Evolutionary conservation across 2,329 filamentous ascomycete genomes (phyloP).

Genomic region (Chaetomium strumarium): DNA sequence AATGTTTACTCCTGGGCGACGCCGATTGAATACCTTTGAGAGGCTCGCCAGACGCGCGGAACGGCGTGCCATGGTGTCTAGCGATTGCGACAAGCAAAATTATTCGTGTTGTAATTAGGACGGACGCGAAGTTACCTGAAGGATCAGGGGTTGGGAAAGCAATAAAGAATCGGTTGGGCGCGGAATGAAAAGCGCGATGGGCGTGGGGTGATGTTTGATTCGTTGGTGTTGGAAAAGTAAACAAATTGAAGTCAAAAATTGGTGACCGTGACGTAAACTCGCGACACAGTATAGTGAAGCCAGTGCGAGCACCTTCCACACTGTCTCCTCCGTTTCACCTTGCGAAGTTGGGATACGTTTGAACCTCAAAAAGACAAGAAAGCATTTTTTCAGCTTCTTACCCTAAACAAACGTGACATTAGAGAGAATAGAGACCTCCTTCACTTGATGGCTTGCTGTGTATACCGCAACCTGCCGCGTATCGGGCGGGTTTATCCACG

Average conservation of each 20-base stretch:
- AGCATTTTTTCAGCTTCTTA: too few relatives aligned
- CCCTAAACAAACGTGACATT: too few relatives aligned
- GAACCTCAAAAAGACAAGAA: too few relatives aligned
- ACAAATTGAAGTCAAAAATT: constrained; percentile 14
- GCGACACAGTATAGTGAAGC: neutral
- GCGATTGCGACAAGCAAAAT: neutral
- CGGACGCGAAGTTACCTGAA: neutral
- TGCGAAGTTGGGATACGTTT: too few relatives aligned
- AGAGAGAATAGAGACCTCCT: too few relatives aligned
- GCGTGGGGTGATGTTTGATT: constrained; percentile 24
- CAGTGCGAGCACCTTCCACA: neutral
- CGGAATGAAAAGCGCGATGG: constrained; percentile 6
- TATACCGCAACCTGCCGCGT: too few relatives aligned
- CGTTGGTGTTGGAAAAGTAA: constrained; percentile 21
- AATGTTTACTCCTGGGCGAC: neutral
- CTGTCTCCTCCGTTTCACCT: too few relatives aligned
- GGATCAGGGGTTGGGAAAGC: neutral
- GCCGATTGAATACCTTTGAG: constrained; percentile 31
- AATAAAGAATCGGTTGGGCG: constrained; percentile 13
- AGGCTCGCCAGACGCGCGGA: constrained; percentile 40
- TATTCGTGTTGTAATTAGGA: neutral
- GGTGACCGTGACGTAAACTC: neutral
- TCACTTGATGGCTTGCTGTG: too few relatives aligned
- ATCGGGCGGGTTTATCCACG: too few relatives aligned
- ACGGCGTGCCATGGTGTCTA: constrained; percentile 34